phyloP scores from a whole-genome alignment of 73 alveolate genomes.

The Blepharisma stoltei region DNA sequence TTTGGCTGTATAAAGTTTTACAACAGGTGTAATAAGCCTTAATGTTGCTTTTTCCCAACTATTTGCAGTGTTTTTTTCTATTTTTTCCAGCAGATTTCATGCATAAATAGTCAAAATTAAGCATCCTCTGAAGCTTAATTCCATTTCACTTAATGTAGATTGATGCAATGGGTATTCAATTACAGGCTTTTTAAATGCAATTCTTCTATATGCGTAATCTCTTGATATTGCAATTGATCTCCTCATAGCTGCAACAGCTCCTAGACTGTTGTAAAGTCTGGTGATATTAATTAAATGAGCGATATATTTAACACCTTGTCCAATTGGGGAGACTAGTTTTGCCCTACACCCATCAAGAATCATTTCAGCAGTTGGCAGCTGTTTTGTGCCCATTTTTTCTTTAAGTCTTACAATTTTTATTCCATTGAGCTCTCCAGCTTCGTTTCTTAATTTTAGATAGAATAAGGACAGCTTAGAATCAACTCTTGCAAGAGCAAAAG shows the following conservation, averaged over 20 bases:
- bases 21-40: constrained; percentile 73
- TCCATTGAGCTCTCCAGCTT: constrained; percentile 49
- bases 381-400: constrained; percentile 85
- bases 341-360: constrained; percentile 63
- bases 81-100: constrained; percentile 45
- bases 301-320: constrained; percentile 72
- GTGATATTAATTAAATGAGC: constrained; percentile 75
- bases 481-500: constrained; percentile 78
- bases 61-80: constrained; percentile 48
- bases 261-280: constrained; percentile 63
- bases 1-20: constrained; percentile 80
- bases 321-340: constrained; percentile 52
- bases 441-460: constrained; percentile 50
- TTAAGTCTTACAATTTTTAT: constrained; percentile 71
- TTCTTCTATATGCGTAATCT: constrained; percentile 68
- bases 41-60: constrained; percentile 41
- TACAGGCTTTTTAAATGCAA: constrained; percentile 68
- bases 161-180: constrained; percentile 56
- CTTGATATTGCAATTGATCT: constrained; percentile 69
- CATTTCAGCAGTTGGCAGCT: constrained; percentile 89
- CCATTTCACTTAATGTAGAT: constrained; percentile 49
- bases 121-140: constrained; percentile 58
- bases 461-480: constrained; percentile 53
- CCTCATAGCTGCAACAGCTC: constrained; percentile 69
- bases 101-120: constrained; percentile 46